Conservation (phyloP, 2,329 filamentous ascomycete species). For the Ophiostoma ulmi region DNA sequence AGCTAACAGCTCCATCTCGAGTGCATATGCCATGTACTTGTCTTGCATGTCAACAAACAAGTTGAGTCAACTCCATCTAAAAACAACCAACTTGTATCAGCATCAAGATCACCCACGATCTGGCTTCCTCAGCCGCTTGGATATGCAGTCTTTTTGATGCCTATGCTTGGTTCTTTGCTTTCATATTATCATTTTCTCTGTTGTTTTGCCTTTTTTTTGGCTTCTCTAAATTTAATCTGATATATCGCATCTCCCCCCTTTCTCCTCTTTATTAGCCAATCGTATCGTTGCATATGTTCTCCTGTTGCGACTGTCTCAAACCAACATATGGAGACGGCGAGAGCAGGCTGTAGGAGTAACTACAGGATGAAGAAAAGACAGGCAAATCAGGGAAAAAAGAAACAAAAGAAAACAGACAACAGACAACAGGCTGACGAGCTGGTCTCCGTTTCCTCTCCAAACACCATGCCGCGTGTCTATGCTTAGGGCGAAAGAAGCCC, state of each 20-base stretch:
- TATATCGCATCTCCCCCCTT: not conserved
- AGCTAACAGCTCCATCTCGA: not conserved
- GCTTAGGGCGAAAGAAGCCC: too few species aligned
- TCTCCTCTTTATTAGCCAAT: not conserved
- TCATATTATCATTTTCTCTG: not conserved
- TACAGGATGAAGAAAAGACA: not conserved
- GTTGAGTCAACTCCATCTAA: not conserved
- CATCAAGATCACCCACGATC: not conserved
- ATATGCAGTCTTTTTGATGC: not conserved
- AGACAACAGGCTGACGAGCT: not conserved
- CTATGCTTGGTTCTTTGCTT: not conserved
- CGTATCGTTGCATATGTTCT: not conserved
- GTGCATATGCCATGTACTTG: conserved; percentile 4
- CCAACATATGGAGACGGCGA: conserved; percentile 5
- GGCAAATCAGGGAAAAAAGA: not conserved
- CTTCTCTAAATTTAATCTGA: not conserved
- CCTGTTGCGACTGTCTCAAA: conserved; percentile 1
- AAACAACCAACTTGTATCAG: not conserved
- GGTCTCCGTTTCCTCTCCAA: not conserved
- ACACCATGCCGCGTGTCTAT: conserved; percentile 3
- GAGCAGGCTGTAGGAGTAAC: not conserved
- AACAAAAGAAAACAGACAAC: not conserved
- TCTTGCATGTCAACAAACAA: not conserved
- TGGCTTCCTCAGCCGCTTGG: not conserved
- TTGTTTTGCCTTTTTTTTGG: not conserved